These are phyloP conservation scores for Candida adriatica DNA, from an alignment of 805 yeast genomes.

Conservation along the genomic window DNA sequence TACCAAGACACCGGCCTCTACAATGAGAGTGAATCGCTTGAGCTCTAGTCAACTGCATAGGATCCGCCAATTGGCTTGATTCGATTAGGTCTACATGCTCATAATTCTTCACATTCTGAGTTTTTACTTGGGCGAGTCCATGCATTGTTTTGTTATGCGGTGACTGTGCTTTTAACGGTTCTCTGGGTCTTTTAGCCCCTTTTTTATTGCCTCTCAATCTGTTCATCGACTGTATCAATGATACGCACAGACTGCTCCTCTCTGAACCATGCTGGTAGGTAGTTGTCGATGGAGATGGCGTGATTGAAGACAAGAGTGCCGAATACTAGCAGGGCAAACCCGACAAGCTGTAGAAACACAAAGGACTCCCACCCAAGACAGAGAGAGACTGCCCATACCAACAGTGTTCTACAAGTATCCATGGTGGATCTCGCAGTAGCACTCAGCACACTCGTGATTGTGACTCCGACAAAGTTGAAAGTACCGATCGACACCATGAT, in stretches of 20 bases:
- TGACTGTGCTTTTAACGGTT: no score
- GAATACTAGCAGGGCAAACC: constrained; percentile 55
- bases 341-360: constrained; percentile 51
- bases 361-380: constrained; percentile 71
- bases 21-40: no score
- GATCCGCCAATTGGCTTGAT: no score
- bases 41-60: no score
- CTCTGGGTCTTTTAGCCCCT: neutral
- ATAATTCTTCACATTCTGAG: no score
- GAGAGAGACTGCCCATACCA: constrained; percentile 71
- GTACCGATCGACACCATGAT: constrained; percentile 68
- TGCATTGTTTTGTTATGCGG: no score
- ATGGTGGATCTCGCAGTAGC: constrained; percentile 78
- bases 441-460: constrained; percentile 55
- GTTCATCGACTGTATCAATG: constrained; percentile 34
- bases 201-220: constrained; percentile 28
- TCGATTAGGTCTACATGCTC: no score
- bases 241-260: constrained; percentile 23
- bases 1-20: no score
- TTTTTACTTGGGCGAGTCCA: no score
- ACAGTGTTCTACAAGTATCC: constrained; percentile 67
- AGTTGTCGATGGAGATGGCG: constrained; percentile 47
- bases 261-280: constrained; percentile 42
- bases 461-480: constrained; percentile 69
- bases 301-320: constrained; percentile 76